Conservation (phyloP, 2,329 filamentous ascomycete genomes). For the Graphilbum sp. region DNA sequence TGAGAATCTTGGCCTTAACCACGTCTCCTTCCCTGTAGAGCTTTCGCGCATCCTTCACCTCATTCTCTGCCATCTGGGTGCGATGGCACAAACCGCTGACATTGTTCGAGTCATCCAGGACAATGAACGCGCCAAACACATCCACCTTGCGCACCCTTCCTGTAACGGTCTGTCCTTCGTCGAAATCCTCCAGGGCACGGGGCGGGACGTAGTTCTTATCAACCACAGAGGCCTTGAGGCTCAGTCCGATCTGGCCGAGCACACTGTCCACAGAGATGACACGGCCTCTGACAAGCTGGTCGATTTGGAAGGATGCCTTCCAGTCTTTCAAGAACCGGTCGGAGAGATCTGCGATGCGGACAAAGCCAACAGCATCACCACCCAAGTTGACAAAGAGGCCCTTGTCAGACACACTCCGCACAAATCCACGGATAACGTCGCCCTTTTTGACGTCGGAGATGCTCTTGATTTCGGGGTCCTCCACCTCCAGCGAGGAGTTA, state of each 20-base stretch:
- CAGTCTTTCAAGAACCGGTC: slow-evolving; percentile 89
- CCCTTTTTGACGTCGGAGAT: slow-evolving; percentile 57
- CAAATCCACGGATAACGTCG: slow-evolving; percentile 74
- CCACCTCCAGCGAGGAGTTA: slow-evolving; percentile 66
- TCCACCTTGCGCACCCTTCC: slow-evolving; percentile 88
- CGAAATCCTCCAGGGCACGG: slow-evolving; percentile 59
- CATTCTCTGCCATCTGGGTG: slow-evolving; percentile 76
- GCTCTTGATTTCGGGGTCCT: slow-evolving; percentile 63
- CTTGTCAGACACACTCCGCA: slow-evolving; percentile 79
- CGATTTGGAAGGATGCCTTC: slow-evolving; percentile 75
- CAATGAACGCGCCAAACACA: slow-evolving; percentile 87
- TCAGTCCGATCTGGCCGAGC: slow-evolving; percentile 64
- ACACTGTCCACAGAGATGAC: slow-evolving; percentile 55
- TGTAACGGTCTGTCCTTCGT: slow-evolving; percentile 65
- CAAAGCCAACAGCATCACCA: slow-evolving; percentile 63
- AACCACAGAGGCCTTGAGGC: slow-evolving; percentile 69
- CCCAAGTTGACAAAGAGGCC: slow-evolving; percentile 78
- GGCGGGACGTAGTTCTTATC: slow-evolving; percentile 57
- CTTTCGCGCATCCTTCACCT: slow-evolving; percentile 69
- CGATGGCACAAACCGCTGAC: slow-evolving; percentile 88
- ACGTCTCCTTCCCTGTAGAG: slow-evolving; percentile 78
- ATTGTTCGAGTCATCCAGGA: slow-evolving; percentile 72
- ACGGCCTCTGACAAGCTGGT: slow-evolving; percentile 82
- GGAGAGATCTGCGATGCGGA: slow-evolving; percentile 76
- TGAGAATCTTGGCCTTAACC: slow-evolving; percentile 84